Percentiles rank a stretch among this genome's conserved stretches.
phyloP scores from a whole-genome alignment of 306 rosid genomes.

The Quercus aquifolioides region DNA sequence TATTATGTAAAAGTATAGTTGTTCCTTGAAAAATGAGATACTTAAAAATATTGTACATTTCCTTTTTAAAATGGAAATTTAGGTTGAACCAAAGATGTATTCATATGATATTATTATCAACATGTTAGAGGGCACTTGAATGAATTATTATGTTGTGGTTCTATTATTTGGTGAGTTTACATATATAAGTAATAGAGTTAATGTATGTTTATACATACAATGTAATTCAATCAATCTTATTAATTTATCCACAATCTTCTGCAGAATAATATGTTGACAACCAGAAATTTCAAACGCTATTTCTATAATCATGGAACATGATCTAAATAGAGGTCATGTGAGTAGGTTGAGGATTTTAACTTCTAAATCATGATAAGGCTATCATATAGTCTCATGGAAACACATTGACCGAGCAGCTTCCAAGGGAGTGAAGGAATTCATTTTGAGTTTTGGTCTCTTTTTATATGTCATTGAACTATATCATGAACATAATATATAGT shows the following conservation, averaged over 20 bases:
- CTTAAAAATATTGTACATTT: too few species aligned
- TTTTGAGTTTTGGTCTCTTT: background rate
- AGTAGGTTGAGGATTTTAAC: background rate
- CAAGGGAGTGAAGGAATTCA: background rate
- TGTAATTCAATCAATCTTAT: background rate
- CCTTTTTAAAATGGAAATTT: too few species aligned
- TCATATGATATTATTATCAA: too few species aligned
- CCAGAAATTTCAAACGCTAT: background rate
- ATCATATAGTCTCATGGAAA: background rate
- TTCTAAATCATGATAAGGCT: background rate
- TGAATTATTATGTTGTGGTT: too few species aligned
- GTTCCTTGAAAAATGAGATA: too few species aligned
- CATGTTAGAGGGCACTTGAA: too few species aligned
- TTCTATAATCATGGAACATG: background rate
- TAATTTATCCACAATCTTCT: background rate
- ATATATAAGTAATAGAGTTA: too few species aligned
- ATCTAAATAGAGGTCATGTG: background rate
- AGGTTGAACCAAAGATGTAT: too few species aligned
- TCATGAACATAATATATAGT: background rate
- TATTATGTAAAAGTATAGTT: too few species aligned
- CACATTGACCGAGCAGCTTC: background rate
- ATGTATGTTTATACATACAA: background rate
- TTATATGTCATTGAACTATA: background rate
- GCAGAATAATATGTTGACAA: background rate
- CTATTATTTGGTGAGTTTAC: too few species aligned